These are phyloP conservation scores for Pythium phragmitis DNA, from an alignment of 352 stramenopile species.

Conservation along the genomic window DNA sequence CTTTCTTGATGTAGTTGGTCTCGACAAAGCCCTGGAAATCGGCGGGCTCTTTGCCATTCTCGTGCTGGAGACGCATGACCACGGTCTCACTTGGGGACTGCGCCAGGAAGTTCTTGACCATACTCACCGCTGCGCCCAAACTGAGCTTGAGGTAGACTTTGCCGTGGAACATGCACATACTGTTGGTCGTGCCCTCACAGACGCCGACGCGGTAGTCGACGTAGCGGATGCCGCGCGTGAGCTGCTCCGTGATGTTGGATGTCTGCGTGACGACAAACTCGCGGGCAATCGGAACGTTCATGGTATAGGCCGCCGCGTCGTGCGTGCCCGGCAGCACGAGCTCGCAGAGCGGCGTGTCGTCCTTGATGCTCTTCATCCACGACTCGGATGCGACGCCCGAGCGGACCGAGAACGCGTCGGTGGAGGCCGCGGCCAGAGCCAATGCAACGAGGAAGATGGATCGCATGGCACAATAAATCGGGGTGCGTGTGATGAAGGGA, in stretches of 20 bases:
- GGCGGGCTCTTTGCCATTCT: neutral
- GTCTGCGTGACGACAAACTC: conserved; percentile 11
- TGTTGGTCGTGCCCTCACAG: conserved; percentile 15
- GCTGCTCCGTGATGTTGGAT: conserved; percentile 11
- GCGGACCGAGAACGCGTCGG: conserved; percentile 8
- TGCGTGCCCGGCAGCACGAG: conserved; percentile 19
- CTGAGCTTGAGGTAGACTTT: conserved; percentile 9
- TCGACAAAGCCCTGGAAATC: conserved; percentile 19
- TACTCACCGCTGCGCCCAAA: conserved; percentile 12
- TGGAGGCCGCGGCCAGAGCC: neutral
- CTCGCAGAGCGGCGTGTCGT: conserved; percentile 4
- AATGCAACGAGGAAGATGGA: neutral
- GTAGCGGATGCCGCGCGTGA: conserved; percentile 18
- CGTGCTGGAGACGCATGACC: conserved; percentile 12
- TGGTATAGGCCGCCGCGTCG: conserved; percentile 10
- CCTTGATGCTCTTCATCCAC: conserved; percentile 11
- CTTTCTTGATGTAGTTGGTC: conserved; percentile 16
- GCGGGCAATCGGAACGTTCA: conserved; percentile 4
- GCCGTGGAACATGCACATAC: conserved; percentile 22
- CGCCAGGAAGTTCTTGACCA: conserved; percentile 9
- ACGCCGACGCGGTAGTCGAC: conserved; percentile 14
- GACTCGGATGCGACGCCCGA: conserved; percentile 14
- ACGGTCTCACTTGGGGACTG: conserved; percentile 7
- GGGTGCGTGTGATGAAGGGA: neutral
- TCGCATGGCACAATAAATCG: neutral